Evolutionary conservation across 164 flowering plant genomes (phyloP), one percentile per base, ranked within the genome.

Genomic region (Nymphaea colorata): DNA sequence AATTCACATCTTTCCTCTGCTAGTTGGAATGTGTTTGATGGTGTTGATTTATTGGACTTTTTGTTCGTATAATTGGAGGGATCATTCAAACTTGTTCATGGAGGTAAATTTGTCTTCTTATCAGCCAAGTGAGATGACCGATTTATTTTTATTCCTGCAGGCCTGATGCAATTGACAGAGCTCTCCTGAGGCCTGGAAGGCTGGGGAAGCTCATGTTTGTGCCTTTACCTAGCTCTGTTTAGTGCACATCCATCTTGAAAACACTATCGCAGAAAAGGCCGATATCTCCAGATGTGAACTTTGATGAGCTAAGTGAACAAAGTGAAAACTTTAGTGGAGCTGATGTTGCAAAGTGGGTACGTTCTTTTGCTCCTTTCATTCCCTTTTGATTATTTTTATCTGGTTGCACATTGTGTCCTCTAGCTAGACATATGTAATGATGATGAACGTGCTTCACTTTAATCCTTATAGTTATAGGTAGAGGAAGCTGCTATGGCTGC

Each of bases 281-380:
- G 59, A 67, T 91, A 53, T 88, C 84, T 77, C 65, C 80, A 8
- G 76, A 76, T 71, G 89, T 88, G 63, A 87, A 94, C 83, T 74
- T 94, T 77, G 62, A 72, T 68, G 85, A 79, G 41, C 76, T 94
- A 64, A 96, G 83, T 3, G 76, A 57, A 57, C 80, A 82, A 64
- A 89, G 95, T 75, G 80, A 88, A 60, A 81, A 84, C 73, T 77
- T 91, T 3, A 91, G 96, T 75, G 98, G 98, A 4, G 95, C 97
- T 16, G 96, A 94, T 74, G 93, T 94, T 69, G 71, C 85, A 45
- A 84, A 81, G 65, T 71, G 91, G 92, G 98, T 93, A 67, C 67
- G 86, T n/a, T 51, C 60, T 43, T 11, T 7, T 41, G 17, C 15
- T 66, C 25, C 43, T n/a, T n/a, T n/a, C n/a, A n/a, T n/a, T n/a